phyloP scores from a whole-genome alignment of 768 basidiomycete genomes.

The Suillus plorans region DNA sequence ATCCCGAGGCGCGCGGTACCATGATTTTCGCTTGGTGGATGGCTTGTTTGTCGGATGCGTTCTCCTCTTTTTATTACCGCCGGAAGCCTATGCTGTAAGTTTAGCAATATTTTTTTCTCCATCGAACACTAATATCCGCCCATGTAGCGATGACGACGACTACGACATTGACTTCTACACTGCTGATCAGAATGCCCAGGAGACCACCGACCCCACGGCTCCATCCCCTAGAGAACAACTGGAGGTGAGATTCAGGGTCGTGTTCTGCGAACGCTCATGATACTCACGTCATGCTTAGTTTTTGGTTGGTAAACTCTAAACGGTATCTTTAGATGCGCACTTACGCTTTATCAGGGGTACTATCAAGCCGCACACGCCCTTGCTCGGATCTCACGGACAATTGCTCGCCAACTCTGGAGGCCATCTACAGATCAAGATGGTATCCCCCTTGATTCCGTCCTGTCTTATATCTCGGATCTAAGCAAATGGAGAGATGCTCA shows the following conservation, averaged over 20 bases:
- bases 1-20: constrained; percentile 73
- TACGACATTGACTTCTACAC: constrained; percentile 90
- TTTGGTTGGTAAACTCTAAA: constrained; percentile 49
- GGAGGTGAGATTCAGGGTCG: constrained; percentile 49
- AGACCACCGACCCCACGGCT: constrained; percentile 46
- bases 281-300: constrained; percentile 43
- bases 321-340: constrained; percentile 1
- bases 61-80: constrained; percentile 80
- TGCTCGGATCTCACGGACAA: constrained; percentile 79
- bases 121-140: constrained; percentile 23
- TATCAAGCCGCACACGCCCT: constrained; percentile 80
- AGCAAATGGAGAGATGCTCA: constrained; percentile 75
- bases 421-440: constrained; percentile 77
- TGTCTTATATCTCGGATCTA: constrained; percentile 54
- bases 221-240: constrained; percentile 77
- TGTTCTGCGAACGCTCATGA: neutral
- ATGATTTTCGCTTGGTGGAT: constrained; percentile 97
- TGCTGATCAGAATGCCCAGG: constrained; percentile 56
- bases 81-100: constrained; percentile 75
- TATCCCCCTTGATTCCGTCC: constrained; percentile 66
- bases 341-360: constrained; percentile 58
- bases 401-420: constrained; percentile 80
- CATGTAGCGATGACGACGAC: constrained; percentile 71
- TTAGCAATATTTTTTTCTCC: constrained; percentile 9
- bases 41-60: constrained; percentile 83